phyloP scores from a whole-genome alignment of 352 stramenopile species.

The Pythium apleroticum region DNA sequence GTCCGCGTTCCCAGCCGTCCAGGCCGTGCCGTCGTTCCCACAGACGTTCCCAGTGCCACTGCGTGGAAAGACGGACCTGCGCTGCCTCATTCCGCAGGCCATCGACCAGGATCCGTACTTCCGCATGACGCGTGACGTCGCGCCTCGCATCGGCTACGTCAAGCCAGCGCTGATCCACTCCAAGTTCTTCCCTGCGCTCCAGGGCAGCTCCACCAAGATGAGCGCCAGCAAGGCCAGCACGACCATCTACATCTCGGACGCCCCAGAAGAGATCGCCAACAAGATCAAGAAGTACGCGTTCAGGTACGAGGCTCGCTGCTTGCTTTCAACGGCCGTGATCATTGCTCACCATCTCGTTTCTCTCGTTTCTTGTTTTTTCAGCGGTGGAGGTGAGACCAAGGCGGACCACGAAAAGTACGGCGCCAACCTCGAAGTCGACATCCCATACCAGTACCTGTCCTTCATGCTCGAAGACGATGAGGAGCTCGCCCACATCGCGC shows the following conservation, averaged over 20 bases:
- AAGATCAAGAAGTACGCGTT: constrained; percentile 91
- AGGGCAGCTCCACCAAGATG: constrained; percentile 99
- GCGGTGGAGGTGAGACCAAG: constrained; percentile 97
- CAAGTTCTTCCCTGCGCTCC: constrained; percentile 99
- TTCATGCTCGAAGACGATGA: constrained; percentile 99
- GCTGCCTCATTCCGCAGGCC: constrained; percentile 99
- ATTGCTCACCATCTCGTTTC: constrained; percentile 5
- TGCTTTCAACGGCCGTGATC: not conserved
- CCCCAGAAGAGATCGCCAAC: constrained; percentile 93
- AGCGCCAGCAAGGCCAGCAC: constrained; percentile 94
- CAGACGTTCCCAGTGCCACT: constrained; percentile 95
- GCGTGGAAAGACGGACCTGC: constrained; percentile 84
- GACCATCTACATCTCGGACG: constrained; percentile 99
- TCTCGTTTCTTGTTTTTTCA: constrained; percentile 52
- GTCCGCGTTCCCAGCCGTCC: constrained; percentile 97
- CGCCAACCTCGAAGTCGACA: constrained; percentile 98
- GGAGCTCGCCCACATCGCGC: constrained; percentile 91
- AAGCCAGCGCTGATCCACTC: constrained; percentile 99
- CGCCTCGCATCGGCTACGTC: constrained; percentile 94
- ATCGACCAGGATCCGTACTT: constrained; percentile 99
- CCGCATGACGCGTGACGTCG: constrained; percentile 98
- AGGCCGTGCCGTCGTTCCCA: constrained; percentile 97
- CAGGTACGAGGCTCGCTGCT: constrained; percentile 37
- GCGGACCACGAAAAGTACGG: constrained; percentile 98
- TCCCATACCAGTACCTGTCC: constrained; percentile 98